Conservation (phyloP, 192 early-diverging fungal genomes). For the Lunasporangiospora selenospora region DNA sequence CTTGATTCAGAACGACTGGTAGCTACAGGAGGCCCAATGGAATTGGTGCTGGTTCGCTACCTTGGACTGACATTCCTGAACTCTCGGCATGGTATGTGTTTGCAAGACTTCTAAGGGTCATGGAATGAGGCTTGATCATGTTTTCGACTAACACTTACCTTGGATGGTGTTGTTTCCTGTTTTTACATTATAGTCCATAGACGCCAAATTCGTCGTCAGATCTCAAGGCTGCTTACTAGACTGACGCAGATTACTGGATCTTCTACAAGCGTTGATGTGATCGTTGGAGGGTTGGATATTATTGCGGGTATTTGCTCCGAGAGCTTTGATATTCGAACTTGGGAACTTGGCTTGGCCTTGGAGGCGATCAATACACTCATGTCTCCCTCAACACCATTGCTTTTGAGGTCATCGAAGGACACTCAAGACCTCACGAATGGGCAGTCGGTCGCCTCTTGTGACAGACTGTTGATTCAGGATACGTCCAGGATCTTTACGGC, state of each 20-base stretch:
- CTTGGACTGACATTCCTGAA: conserved; percentile 22
- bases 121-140: no score
- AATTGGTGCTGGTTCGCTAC: conserved; percentile 27
- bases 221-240: conserved; percentile 44
- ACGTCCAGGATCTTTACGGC: conserved; percentile 54
- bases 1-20: conserved; percentile 7
- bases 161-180: not conserved
- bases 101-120: no score
- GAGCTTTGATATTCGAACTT: conserved; percentile 24
- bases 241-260: conserved; percentile 46
- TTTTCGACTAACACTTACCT: no score
- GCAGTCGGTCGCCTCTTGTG: no score
- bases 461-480: no score
- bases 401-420: conserved; percentile 2
- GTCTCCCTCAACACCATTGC: conserved; percentile 50
- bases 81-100: conserved; percentile 28
- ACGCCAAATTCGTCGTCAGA: conserved; percentile 38
- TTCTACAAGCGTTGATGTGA: conserved; percentile 41
- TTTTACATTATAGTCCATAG: conserved; percentile 39
- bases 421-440: conserved; percentile 24
- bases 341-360: conserved; percentile 44
- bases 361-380: conserved; percentile 44
- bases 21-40: not conserved
- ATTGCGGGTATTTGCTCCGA: conserved; percentile 47
- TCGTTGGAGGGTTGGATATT: conserved; percentile 40